phyloP scores from a whole-genome alignment of 2,329 filamentous ascomycete genomes.

The Colletotrichum somersetense region DNA sequence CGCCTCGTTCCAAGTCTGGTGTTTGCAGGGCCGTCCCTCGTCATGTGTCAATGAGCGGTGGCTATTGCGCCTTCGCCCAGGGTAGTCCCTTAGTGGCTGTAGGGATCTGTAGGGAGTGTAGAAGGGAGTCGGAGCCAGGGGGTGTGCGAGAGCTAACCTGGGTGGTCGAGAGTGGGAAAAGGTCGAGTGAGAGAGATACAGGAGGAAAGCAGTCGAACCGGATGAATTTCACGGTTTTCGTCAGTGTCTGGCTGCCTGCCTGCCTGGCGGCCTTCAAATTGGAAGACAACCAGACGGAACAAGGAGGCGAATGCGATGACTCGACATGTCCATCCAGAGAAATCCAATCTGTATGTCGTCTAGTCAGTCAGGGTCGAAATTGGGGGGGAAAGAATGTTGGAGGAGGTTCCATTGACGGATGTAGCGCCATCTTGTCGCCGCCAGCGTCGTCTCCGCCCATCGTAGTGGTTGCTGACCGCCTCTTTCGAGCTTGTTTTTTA shows the following conservation, averaged over 20 bases:
- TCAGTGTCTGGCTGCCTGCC: constrained; percentile 6
- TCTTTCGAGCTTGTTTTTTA: constrained; percentile 25
- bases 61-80: constrained; percentile 37
- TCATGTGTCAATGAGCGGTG: constrained; percentile 38
- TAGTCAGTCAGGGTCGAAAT: not conserved
- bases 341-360: not conserved
- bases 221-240: constrained; percentile 5
- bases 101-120: not conserved
- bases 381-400: constrained; percentile 27
- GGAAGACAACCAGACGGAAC: constrained; percentile 9
- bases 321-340: constrained; percentile 21
- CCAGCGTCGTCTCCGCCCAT: not conserved
- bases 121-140: constrained; percentile 19
- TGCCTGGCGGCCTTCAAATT: constrained; percentile 2
- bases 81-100: constrained; percentile 12
- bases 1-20: constrained; percentile 39
- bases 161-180: constrained; percentile 15
- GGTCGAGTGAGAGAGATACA: constrained; percentile 16
- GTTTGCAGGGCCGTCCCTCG: constrained; percentile 39
- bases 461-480: constrained; percentile 28
- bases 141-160: constrained; percentile 30
- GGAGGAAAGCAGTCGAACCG: constrained; percentile 12
- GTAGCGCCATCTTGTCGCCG: not conserved
- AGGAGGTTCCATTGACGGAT: constrained; percentile 28
- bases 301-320: constrained; percentile 31